These are phyloP conservation scores for Penstemon eatonii DNA, from an alignment of 257 asterid species.

Conservation along the genomic window DNA sequence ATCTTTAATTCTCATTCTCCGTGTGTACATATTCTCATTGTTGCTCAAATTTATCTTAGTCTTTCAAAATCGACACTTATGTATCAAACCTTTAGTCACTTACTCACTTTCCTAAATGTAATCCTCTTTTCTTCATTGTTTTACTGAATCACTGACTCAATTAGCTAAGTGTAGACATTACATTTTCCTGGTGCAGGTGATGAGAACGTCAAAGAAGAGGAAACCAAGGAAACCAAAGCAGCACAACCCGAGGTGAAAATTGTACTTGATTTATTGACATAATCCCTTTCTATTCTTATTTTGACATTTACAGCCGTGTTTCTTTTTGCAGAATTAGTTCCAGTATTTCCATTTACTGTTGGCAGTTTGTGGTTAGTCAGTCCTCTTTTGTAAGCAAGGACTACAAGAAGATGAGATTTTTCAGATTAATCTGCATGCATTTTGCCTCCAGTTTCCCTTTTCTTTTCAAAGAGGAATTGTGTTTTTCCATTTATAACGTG, in stretches of 20 bases:
- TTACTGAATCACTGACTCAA: background rate
- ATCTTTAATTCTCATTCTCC: background rate
- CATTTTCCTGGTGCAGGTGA: slow-evolving; percentile 44
- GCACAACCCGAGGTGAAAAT: slow-evolving; percentile 52
- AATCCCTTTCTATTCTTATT: background rate
- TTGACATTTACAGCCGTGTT: background rate
- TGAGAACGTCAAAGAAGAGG: slow-evolving; percentile 57
- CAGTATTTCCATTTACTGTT: slow-evolving; percentile 13
- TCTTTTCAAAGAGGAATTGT: background rate
- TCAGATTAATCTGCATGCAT: slow-evolving; percentile 7
- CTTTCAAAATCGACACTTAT: background rate
- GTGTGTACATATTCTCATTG: background rate
- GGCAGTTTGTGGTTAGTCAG: slow-evolving; percentile 7
- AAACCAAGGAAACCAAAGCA: slow-evolving; percentile 34
- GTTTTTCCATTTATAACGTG: background rate
- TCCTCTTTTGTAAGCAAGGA: background rate
- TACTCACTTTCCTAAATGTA: background rate
- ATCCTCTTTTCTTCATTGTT: background rate
- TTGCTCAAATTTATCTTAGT: background rate
- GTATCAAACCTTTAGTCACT: background rate
- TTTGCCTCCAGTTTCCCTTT: background rate
- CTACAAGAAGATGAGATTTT: slow-evolving; percentile 11
- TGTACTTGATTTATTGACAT: background rate
- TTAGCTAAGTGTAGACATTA: background rate
- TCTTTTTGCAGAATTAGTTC: slow-evolving; percentile 28